Conservation (phyloP, 2,329 filamentous ascomycete genomes). For the Aspergillus tubingensis region DNA sequence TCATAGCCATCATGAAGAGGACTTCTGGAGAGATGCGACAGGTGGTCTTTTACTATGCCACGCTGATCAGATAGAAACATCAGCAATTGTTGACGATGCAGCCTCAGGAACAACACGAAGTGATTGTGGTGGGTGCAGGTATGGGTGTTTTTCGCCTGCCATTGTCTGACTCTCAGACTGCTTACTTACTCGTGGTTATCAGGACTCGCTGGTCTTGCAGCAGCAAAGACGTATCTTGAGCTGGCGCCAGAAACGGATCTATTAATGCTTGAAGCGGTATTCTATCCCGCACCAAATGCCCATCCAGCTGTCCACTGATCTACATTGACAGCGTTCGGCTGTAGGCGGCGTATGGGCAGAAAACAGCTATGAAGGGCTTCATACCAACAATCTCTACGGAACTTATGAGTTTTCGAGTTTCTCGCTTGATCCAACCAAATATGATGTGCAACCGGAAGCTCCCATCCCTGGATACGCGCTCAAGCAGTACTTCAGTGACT, state of each 20-base stretch:
- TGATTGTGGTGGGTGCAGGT: constrained; percentile 6
- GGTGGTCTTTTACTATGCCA: too few species aligned
- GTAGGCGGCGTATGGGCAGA: constrained; percentile 11
- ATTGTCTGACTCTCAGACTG: not conserved
- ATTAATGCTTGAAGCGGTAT: constrained; percentile 2
- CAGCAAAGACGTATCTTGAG: constrained; percentile 13
- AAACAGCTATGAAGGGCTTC: constrained; percentile 3
- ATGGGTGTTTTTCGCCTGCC: not conserved
- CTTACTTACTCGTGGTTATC: not conserved
- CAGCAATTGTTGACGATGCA: not conserved
- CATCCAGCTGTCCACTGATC: not conserved
- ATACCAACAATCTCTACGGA: constrained; percentile 8
- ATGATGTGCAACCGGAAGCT: not conserved
- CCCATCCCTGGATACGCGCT: not conserved
- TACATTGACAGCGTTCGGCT: not conserved
- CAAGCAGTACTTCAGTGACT: constrained; percentile 4
- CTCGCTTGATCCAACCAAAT: constrained; percentile 1
- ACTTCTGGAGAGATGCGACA: too few species aligned
- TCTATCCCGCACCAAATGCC: not conserved
- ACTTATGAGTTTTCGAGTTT: constrained; percentile 9
- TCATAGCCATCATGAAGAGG: too few species aligned
- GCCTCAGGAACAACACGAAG: not conserved
- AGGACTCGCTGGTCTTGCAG: constrained; percentile 8
- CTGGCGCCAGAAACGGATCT: constrained; percentile 5
- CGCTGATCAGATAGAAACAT: too few species aligned